These are phyloP conservation scores for Ilyonectria destructans DNA, from an alignment of 2,329 filamentous ascomycete species.

Conservation along the genomic window DNA sequence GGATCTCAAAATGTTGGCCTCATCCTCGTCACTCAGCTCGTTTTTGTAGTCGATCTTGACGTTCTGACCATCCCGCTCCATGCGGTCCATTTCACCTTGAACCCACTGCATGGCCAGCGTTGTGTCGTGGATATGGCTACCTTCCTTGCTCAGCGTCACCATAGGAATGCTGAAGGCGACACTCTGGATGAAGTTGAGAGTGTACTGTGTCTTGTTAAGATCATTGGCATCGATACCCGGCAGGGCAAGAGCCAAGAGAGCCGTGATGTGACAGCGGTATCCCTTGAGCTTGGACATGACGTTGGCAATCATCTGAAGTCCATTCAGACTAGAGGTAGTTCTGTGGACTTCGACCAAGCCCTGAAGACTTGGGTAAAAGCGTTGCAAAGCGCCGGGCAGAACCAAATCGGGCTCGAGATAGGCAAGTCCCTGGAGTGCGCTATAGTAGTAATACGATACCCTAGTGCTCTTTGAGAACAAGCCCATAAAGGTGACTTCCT, in stretches of 20 bases:
- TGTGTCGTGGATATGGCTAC: constrained; percentile 79
- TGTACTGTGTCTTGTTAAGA: constrained; percentile 95
- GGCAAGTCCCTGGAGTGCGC: constrained; percentile 89
- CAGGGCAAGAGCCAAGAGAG: constrained; percentile 90
- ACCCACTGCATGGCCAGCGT: constrained; percentile 93
- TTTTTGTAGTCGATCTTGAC: constrained; percentile 88
- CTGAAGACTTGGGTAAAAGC: constrained; percentile 97
- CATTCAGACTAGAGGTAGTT: constrained; percentile 93
- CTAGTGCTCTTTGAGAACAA: constrained; percentile 96
- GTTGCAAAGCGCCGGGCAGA: constrained; percentile 91
- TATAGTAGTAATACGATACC: constrained; percentile 92
- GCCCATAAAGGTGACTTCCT: constrained; percentile 97
- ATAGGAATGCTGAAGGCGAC: constrained; percentile 98
- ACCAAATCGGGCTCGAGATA: constrained; percentile 94
- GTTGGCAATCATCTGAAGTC: constrained; percentile 92
- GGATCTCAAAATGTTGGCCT: constrained; percentile 90
- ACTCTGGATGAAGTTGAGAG: constrained; percentile 94
- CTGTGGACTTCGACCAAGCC: constrained; percentile 97
- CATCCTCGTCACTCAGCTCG: constrained; percentile 88
- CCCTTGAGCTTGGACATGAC: constrained; percentile 94
- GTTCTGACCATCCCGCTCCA: constrained; percentile 90
- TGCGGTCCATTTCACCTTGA: constrained; percentile 91
- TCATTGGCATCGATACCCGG: constrained; percentile 99
- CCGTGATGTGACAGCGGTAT: constrained; percentile 97
- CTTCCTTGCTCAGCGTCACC: constrained; percentile 76